Base-by-base conservation (phyloP, 768 basidiomycete genomes). In the Amanita rubescens region DNA sequence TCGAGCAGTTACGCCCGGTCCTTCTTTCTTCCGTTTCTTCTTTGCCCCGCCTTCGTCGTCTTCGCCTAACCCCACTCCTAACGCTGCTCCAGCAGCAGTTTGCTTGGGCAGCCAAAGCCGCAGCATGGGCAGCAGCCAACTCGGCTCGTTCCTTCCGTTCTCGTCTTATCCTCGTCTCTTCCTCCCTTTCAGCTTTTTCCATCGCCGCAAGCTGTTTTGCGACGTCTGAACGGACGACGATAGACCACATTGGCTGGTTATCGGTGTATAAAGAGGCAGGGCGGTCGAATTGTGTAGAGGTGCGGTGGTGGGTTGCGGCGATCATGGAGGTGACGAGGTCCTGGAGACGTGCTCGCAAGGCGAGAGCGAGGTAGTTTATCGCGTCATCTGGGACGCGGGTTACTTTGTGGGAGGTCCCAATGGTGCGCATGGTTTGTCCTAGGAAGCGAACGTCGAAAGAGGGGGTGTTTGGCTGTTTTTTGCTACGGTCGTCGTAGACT, bases 11-110 rank as follows among this genome's bases (percentile, higher is more conserved):
- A 90, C 86, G 10, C 89, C 87, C 0, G 90, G 88, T 0, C 87
- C 87, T 27, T 90, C 89, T 64, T 86, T 84, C 66, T 90, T 90
- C 67, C 86, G 80, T 69, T 89, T 90, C 71, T 87, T 90, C 70
- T 85, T 84, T 47, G 77, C 78, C 33, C 74, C 76, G 1, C 74
- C 79, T 4, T 78, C 80, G 17, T 62, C 70, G 15, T 78, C 62
- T 34, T 59, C 62, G 45, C 57, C 48, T 22, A 61, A 57, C 33
- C 66, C 67, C 42, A 66, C 59, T n/a, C 45, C 58, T 10, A 54
- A 24, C 32, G 43, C 12, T 8, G 34, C 54, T 5, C 37, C 45
- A 11, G 66, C 56, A 12, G 72, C 80, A n/a, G 33, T 71, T 71
- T 0, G 75, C 75, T 55, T 87, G 82, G 3, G 79, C 81, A 3